Conservation (phyloP, 345 rosid genomes). For the Cardamine chenopodiifolia region DNA sequence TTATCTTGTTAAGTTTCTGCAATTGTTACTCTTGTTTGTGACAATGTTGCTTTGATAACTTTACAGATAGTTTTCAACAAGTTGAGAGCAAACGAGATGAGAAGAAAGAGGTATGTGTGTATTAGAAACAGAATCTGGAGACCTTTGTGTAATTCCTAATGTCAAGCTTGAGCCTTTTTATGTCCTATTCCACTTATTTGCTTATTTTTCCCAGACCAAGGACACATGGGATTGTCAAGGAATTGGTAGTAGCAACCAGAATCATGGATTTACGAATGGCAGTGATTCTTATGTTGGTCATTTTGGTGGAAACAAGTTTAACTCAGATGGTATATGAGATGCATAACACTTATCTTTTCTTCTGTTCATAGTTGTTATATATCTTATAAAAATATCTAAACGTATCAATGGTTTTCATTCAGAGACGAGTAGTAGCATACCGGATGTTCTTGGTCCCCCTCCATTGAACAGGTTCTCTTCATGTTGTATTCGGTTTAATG, state of each 20-base stretch:
- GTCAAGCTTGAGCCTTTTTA: not conserved
- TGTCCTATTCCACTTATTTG: not conserved
- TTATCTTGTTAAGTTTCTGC: not conserved
- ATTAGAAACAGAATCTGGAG: slow-evolving; percentile 13
- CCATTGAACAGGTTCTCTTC: slow-evolving; percentile 20
- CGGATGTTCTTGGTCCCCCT: not conserved
- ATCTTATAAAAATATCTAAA: slow-evolving; percentile 14
- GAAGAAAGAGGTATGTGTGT: slow-evolving; percentile 63
- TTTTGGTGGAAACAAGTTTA: slow-evolving; percentile 45
- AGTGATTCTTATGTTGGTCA: slow-evolving; percentile 38
- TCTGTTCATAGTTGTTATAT: not conserved
- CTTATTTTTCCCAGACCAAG: not conserved
- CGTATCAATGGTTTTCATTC: slow-evolving; percentile 8
- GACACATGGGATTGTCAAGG: slow-evolving; percentile 48
- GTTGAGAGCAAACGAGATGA: slow-evolving; percentile 79
- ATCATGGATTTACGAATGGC: slow-evolving; percentile 42
- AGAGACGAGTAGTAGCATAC: slow-evolving; percentile 19
- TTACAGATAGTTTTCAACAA: slow-evolving; percentile 70
- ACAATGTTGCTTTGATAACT: not conserved
- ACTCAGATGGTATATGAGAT: slow-evolving; percentile 51
- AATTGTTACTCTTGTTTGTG: no score
- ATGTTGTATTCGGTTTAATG: not conserved
- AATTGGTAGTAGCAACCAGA: slow-evolving; percentile 49
- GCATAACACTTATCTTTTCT: not conserved
- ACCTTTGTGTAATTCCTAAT: not conserved